Base-by-base conservation (phyloP, 805 yeast genomes). In the Ogataea angusta region DNA sequence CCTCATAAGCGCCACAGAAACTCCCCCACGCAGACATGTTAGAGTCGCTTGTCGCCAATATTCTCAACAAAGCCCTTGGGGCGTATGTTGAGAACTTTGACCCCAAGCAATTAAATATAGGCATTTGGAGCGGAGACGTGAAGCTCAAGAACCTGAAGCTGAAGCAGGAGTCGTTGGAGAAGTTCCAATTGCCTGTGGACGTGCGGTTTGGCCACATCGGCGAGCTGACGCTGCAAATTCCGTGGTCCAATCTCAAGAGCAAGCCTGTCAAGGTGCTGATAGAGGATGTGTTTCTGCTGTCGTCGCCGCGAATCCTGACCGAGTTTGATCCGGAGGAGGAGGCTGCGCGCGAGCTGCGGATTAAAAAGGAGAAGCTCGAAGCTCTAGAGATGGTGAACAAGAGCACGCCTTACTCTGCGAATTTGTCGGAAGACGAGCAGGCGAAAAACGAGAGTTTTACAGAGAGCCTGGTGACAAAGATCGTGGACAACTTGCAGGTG, bases 61-160 rank as follows among this genome's bases (percentile, higher is more conserved):
- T 81, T 28, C 68, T 81, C 45, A 81, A 81, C 57, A 58, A 83
- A 48, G 71, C 80, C 43, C 59, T 81, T 53, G 88, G 88, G 2
- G 70, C 78, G 22, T 88, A 89, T 61, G 89, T 91, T 35, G 95
- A 95, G 65, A 86, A 95, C 64, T 93, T 93, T 62, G 99, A 93
- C 66, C 89, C 98, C 13, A 86, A 85, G 51, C 96, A 93, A 57
- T 68, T 93, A 55, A 90, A 93, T 53, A 90, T 93, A 40, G 99
- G 98, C 5, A 89, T 93, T 24, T 90, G 98, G 96, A 79, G 89
- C 54, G 99, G 99, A 26, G 98, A 93, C 68, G 98, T 90, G 22
- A 86, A 86, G 59, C 69, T 93, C 40, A 74, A 73, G 47, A 81
- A 90, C 59, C 73, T 95, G 46, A 75, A 82, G 42, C 69, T 93